Percentiles rank a stretch among this genome's conserved stretches.
phyloP scores from a whole-genome alignment of 1,284 basidiomycete species.

The Trichosporon sp. region DNA sequence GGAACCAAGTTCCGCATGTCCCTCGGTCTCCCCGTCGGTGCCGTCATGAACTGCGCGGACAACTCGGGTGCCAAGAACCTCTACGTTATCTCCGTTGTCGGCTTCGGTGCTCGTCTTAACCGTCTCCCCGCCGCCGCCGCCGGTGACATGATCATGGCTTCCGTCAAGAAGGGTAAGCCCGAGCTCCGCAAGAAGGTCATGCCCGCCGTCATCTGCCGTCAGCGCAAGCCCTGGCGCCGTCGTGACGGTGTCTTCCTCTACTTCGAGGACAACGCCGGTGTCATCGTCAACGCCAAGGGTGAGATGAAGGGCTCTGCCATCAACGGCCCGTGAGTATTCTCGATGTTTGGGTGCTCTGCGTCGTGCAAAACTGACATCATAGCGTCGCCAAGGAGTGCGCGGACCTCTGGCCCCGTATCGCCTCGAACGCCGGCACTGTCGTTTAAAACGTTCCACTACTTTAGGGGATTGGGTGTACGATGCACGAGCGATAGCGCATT shows the following conservation, averaged over 20 bases:
- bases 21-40: conserved; percentile 90
- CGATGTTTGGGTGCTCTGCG: conserved; percentile 65
- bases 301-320: conserved; percentile 99
- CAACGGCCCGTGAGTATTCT: conserved; percentile 66
- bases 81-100: conserved; percentile 53
- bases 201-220: conserved; percentile 94
- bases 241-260: conserved; percentile 98
- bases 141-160: conserved; percentile 98
- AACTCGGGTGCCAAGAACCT: conserved; percentile 94
- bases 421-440: conserved; percentile 96
- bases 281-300: conserved; percentile 97
- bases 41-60: conserved; percentile 99
- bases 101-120: conserved; percentile 94
- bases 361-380: conserved; percentile 37
- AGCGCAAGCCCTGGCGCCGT: conserved; percentile 98
- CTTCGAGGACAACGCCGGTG: conserved; percentile 95
- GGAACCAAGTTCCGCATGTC: conserved; percentile 98
- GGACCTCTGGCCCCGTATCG: conserved; percentile 99
- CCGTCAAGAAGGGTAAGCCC: conserved; percentile 99
- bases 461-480: conserved; percentile 23
- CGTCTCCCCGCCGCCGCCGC: conserved; percentile 96
- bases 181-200: conserved; percentile 99
- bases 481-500: conserved; percentile 21
- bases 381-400: conserved; percentile 55
- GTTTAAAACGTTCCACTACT: conserved; percentile 53